phyloP scores from a whole-genome alignment of 2,329 filamentous ascomycete species.

The Lasiodiplodia gonubiensis region DNA sequence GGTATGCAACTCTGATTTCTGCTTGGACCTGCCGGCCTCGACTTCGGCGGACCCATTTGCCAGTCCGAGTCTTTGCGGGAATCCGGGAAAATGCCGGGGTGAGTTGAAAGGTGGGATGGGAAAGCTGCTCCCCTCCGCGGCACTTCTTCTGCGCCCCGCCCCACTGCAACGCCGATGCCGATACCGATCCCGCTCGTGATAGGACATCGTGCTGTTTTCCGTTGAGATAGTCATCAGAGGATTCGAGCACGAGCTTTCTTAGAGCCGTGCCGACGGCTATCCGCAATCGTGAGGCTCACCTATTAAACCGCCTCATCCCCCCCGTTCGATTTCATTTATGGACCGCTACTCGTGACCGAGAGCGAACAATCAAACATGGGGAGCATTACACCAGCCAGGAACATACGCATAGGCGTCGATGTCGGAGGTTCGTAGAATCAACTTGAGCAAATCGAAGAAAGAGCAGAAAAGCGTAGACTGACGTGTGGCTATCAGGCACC shows the following conservation, averaged over 20 bases:
- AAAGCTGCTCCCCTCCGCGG: not conserved
- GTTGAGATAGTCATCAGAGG: not conserved
- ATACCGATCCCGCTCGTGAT: slow-evolving; percentile 20
- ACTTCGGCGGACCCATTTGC: not conserved
- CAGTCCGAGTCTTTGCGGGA: not conserved
- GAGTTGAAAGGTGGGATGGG: slow-evolving; percentile 20
- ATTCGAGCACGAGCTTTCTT: not conserved
- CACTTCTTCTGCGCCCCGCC: not conserved
- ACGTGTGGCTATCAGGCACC: slow-evolving; percentile 33
- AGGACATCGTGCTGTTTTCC: slow-evolving; percentile 2
- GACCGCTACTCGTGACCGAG: not conserved
- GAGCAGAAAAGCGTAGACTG: not conserved
- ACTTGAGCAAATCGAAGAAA: not conserved
- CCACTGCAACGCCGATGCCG: not conserved
- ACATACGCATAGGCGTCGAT: slow-evolving; percentile 52
- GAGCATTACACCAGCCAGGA: slow-evolving; percentile 21
- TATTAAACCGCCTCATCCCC: not conserved
- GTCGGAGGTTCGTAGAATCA: slow-evolving; percentile 43
- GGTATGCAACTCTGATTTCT: not conserved
- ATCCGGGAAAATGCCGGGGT: not conserved
- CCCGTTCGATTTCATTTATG: not conserved
- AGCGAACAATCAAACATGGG: too few relatives aligned
- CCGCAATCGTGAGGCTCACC: not conserved
- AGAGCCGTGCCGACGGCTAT: not conserved
- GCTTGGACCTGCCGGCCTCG: slow-evolving; percentile 12